phyloP scores from a whole-genome alignment of 75 land plant species.

The Larix kaempferi region DNA sequence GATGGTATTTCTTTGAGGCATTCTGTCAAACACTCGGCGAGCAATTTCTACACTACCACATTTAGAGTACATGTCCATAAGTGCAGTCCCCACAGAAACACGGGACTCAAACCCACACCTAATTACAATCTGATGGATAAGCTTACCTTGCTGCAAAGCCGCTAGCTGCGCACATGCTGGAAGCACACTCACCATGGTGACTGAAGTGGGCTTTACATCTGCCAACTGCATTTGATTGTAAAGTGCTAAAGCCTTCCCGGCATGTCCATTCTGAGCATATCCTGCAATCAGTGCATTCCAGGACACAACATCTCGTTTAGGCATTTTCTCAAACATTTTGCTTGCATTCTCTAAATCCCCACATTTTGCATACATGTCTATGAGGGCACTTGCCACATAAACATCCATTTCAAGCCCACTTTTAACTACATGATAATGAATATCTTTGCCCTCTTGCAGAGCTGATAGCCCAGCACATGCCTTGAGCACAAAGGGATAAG shows the following conservation, averaged over 20 bases:
- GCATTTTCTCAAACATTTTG: conserved; percentile 31
- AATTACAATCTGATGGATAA: conserved; percentile 27
- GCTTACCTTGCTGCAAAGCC: conserved; percentile 41
- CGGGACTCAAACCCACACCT: conserved; percentile 18
- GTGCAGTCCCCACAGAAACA: conserved; percentile 31
- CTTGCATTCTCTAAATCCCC: conserved; percentile 11
- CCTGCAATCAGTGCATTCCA: conserved; percentile 31
- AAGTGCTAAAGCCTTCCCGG: not conserved
- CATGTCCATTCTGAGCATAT: conserved; percentile 2
- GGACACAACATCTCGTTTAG: conserved; percentile 34
- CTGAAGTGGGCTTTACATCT: conserved; percentile 32
- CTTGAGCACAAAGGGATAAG: conserved; percentile 43
- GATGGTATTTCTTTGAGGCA: conserved; percentile 34
- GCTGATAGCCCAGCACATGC: conserved; percentile 34
- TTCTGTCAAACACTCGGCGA: conserved; percentile 30
- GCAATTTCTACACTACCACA: conserved; percentile 50
- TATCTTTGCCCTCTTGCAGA: conserved; percentile 17
- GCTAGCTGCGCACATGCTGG: conserved; percentile 60
- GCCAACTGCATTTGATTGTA: conserved; percentile 4
- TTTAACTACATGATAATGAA: conserved; percentile 18
- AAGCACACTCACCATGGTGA: conserved; percentile 48
- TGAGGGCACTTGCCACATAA: conserved; percentile 26
- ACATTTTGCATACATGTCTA: conserved; percentile 36
- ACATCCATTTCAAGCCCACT: conserved; percentile 21
- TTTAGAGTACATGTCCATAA: conserved; percentile 60